Base-by-base conservation (phyloP, 2,329 filamentous ascomycete genomes). In the Botrytis fragariae region DNA sequence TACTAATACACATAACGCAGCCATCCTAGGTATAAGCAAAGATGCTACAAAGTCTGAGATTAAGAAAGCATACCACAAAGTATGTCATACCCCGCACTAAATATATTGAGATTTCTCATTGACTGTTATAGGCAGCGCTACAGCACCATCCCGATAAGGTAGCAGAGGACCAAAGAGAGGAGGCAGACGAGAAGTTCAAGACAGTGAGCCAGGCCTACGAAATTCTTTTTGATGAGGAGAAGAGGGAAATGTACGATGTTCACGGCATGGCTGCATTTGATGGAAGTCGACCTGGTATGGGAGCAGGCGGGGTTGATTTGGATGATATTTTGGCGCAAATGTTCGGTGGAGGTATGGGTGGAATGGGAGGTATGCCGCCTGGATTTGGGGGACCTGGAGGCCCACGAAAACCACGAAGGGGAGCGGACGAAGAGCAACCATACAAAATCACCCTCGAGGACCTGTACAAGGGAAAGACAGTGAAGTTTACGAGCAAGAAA, bases 241-340 rank as follows among this genome's bases (percentile, higher is more conserved):
- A 97, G 83, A 92, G 96, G 80, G 88, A 93, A 73, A 84, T 97
- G 75, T 99, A 99, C 85, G 96, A 99, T 81, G 91, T 90, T 75
- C 93, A 97, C 81, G 96, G 96, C 84, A 98, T 98, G 95, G 89
- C 93, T 61, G 96, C 95, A 74, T 98, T 99, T 81, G 94, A 98
- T 81, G 90, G 89, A 54, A 86, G 90, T 72, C 88, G 89, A 73
- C 91, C 91, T 71, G 86, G 86, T 59, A 86, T 86, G 80, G 90
- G 90, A 29, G 86, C 82, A 65, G 87, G 87, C n/a, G 93, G 90
- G 59, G 89, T 91, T 72, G 95, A 98, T 81, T 87, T 98, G 75
- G 95, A 98, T 83, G 96, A 98, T 82, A 93, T 99, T 78, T 86
- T 98, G 59, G 90, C 91, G 72, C 93, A 97, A 81, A 97, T 98